A percentile compares a stretch with the other conserved stretches of the same genome.
Conservation (phyloP, 2,329 filamentous ascomycete genomes). For the Pyrenophora seminiperda region DNA sequence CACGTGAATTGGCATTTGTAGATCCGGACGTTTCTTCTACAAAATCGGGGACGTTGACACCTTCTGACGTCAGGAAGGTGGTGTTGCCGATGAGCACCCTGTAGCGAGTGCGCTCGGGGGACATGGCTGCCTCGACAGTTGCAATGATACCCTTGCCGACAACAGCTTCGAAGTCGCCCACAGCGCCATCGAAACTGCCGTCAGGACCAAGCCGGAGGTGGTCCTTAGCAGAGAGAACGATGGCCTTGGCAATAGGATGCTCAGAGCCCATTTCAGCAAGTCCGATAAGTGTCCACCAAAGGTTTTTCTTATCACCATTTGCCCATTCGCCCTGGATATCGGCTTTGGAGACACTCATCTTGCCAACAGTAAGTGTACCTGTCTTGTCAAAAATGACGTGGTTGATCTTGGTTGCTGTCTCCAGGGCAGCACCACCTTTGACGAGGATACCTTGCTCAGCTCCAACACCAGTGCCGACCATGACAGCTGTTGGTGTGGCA, state of each 20-base stretch:
- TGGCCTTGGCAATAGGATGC: conserved; percentile 91
- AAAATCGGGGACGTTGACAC: conserved; percentile 65
- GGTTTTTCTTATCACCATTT: conserved; percentile 67
- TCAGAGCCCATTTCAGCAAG: conserved; percentile 96
- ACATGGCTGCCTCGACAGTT: conserved; percentile 74
- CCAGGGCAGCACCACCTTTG: conserved; percentile 90
- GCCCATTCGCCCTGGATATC: conserved; percentile 73
- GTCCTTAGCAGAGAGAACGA: conserved; percentile 74
- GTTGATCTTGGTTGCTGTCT: conserved; percentile 86
- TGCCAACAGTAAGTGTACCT: conserved; percentile 89
- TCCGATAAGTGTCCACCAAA: conserved; percentile 97
- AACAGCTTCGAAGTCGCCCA: conserved; percentile 81
- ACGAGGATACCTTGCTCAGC: conserved; percentile 97
- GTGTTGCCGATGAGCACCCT: conserved; percentile 83
- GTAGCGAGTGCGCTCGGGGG: conserved; percentile 72
- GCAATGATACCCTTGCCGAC: conserved; percentile 88
- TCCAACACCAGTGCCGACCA: conserved; percentile 97
- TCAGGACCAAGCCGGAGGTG: conserved; percentile 75
- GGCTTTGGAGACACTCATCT: conserved; percentile 85
- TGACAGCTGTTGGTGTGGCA: conserved; percentile 94
- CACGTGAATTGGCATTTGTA: conserved; percentile 30
- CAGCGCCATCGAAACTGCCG: conserved; percentile 76
- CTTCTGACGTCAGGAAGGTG: conserved; percentile 72
- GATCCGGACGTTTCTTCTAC: conserved; percentile 58
- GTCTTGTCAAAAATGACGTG: conserved; percentile 96